phyloP scores from a whole-genome alignment of 2,329 filamentous ascomycete genomes.

The Fusarium sp. region DNA sequence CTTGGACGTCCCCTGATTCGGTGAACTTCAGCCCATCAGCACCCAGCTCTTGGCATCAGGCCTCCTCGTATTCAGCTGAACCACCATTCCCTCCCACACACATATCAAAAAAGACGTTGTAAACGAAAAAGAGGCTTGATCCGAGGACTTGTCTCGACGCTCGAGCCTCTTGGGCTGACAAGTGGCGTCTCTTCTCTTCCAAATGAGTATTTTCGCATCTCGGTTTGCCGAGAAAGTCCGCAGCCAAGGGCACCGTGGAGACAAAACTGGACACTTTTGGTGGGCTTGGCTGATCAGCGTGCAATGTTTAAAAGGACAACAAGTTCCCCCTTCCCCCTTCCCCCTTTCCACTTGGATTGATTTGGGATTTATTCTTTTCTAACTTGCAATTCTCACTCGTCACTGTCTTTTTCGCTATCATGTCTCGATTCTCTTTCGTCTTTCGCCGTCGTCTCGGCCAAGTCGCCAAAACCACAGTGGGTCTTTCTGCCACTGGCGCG shows the following conservation, averaged over 20 bases:
- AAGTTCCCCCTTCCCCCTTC: background rate
- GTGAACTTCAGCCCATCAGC: background rate
- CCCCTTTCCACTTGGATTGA: background rate
- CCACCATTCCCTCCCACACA: background rate
- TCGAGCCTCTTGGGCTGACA: background rate
- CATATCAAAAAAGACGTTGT: background rate
- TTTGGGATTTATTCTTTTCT: background rate
- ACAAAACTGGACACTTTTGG: background rate
- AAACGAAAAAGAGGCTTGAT: background rate
- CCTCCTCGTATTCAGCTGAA: background rate
- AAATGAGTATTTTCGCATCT: background rate
- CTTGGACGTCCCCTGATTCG: background rate
- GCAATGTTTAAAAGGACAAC: background rate
- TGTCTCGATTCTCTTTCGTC: background rate
- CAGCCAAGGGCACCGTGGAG: background rate
- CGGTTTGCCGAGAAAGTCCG: background rate
- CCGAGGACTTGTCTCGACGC: background rate
- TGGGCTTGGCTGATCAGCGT: background rate
- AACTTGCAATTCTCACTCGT: background rate
- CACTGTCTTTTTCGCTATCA: background rate
- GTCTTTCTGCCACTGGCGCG: slow-evolving; percentile 7
- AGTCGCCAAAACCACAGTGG: background rate
- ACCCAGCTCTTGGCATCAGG: background rate
- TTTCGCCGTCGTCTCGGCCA: background rate
- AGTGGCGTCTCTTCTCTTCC: background rate